phyloP scores from a whole-genome alignment of 306 rosid genomes.

The Bauhinia variegata region DNA sequence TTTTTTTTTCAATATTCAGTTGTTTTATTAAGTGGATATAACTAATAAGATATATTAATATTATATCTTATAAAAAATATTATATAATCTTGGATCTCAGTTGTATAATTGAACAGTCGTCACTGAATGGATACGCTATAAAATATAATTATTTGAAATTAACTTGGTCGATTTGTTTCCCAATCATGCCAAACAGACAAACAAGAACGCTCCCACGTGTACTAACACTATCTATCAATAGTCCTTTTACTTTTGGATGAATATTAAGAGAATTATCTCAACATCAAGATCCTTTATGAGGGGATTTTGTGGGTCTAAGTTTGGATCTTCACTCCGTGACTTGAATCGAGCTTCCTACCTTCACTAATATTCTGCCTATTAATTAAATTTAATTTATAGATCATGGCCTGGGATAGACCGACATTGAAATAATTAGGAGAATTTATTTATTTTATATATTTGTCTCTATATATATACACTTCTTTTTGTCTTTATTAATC shows the following conservation, averaged over 20 bases:
- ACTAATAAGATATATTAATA: too few species aligned
- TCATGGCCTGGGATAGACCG: too few species aligned
- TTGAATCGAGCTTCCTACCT: constrained; percentile 1
- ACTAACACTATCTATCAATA: background rate
- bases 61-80: too few species aligned
- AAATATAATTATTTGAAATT: background rate
- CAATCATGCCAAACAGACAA: background rate
- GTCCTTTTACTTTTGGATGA: background rate
- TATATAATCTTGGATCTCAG: too few species aligned
- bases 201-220: background rate
- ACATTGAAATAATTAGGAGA: too few species aligned
- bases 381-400: too few species aligned
- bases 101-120: background rate
- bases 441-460: background rate
- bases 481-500: too few species aligned
- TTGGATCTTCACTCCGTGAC: background rate
- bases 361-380: background rate
- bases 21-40: too few species aligned
- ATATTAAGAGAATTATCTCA: background rate
- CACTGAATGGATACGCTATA: background rate
- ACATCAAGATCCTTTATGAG: constrained; percentile 19
- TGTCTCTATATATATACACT: too few species aligned
- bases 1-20: too few species aligned
- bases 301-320: constrained; percentile 21
- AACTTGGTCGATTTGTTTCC: too few species aligned